A percentile compares a stretch with the other conserved stretches of the same genome.
These are phyloP conservation scores for Casuarina equisetifolia DNA, from an alignment of 306 rosid species.

Conservation along the genomic window DNA sequence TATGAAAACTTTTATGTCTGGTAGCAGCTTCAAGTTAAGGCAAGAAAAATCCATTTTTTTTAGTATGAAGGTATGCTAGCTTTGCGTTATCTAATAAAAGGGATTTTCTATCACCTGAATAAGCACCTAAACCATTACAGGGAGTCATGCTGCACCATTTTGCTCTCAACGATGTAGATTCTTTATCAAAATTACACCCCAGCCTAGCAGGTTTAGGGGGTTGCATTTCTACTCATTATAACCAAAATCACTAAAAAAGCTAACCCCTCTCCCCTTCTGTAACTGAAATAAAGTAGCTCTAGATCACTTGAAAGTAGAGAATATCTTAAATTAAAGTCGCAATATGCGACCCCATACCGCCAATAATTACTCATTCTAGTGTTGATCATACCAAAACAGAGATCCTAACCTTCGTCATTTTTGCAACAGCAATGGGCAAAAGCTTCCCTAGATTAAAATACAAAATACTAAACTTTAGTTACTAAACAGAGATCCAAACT, in stretches of 20 bases:
- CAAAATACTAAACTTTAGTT: background rate
- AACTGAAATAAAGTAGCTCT: background rate
- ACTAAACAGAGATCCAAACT: background rate
- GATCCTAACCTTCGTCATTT: background rate
- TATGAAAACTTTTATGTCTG: background rate
- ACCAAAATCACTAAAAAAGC: background rate
- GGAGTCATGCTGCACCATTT: background rate
- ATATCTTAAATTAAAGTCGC: background rate
- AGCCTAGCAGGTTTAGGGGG: background rate
- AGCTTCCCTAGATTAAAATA: background rate
- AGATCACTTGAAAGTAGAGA: background rate
- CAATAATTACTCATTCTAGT: too few relatives aligned
- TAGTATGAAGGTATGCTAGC: background rate
- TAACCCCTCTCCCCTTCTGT: background rate
- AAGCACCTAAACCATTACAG: background rate
- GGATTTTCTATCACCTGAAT: background rate
- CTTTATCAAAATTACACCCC: background rate
- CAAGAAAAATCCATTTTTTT: background rate
- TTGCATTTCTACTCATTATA: background rate
- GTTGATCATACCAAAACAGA: too few relatives aligned
- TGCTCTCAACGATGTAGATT: too few relatives aligned
- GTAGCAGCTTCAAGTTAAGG: background rate
- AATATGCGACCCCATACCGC: too few relatives aligned
- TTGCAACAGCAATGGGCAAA: background rate
- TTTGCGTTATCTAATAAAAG: background rate